Percentiles rank a stretch among this genome's conserved stretches.
phyloP scores from a whole-genome alignment of 1,284 basidiomycete genomes.

The Schizopora paradoxa region DNA sequence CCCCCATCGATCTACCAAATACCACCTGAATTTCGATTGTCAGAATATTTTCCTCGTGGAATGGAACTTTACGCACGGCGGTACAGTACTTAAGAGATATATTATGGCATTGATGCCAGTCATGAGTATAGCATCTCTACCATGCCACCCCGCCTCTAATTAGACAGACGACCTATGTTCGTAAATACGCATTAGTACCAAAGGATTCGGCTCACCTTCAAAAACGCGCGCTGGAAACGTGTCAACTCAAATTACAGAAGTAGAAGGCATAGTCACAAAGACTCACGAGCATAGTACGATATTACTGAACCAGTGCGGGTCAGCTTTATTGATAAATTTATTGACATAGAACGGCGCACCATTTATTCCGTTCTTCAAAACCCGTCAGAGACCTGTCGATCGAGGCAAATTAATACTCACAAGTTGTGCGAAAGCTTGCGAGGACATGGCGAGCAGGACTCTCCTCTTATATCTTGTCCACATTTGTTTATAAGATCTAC shows the following conservation, averaged over 20 bases:
- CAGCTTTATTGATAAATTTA: neutral
- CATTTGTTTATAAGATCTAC: slow-evolving; percentile 77
- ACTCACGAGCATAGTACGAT: slow-evolving; percentile 89
- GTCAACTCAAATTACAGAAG: slow-evolving; percentile 14
- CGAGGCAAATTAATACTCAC: slow-evolving; percentile 38
- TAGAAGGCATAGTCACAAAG: slow-evolving; percentile 15
- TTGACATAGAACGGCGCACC: slow-evolving; percentile 39
- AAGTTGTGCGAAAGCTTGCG: slow-evolving; percentile 93
- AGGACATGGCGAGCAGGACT: slow-evolving; percentile 93
- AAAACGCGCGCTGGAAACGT: slow-evolving; percentile 63
- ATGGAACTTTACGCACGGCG: slow-evolving; percentile 50
- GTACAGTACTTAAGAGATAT: slow-evolving; percentile 79
- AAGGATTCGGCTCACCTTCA: slow-evolving; percentile 51
- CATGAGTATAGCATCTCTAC: slow-evolving; percentile 96
- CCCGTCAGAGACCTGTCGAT: slow-evolving; percentile 9
- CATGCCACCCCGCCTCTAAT: slow-evolving; percentile 93
- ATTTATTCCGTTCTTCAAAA: slow-evolving; percentile 78
- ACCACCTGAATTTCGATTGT: slow-evolving; percentile 70
- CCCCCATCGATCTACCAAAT: slow-evolving; percentile 90
- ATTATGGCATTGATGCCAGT: slow-evolving; percentile 92
- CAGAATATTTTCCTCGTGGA: neutral
- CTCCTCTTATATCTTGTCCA: slow-evolving; percentile 87
- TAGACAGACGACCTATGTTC: slow-evolving; percentile 14
- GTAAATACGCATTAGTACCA: neutral
- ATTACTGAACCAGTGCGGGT: slow-evolving; percentile 54